Evolutionary conservation across 179 eudicot genomes (phyloP), one percentile per base, ranked within the genome.

Genomic region (Patellifolia procumbens): DNA sequence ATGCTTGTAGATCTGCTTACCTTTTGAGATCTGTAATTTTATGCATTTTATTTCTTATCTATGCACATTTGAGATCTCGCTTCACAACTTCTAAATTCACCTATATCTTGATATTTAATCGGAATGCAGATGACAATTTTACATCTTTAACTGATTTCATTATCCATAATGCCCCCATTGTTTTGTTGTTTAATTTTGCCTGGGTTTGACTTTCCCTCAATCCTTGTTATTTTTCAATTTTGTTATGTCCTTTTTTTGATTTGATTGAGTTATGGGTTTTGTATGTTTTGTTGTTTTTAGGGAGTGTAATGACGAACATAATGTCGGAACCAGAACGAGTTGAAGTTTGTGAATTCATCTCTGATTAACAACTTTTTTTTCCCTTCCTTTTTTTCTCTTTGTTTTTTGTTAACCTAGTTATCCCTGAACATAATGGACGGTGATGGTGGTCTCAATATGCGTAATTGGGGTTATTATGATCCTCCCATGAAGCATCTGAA

Each of bases 391-490:
- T 35, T 49, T 43, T 66, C 10, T n/a, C 53, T 49, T 48, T 43
- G 52, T 49, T 11, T 73, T 1, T 72, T 68, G 39, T 72, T 45
- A 53, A 52, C 2, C 5, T 58, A 74, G 83, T 55, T 73, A 35
- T 26, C 61, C 70, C n/a, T n/a, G n/a, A n/a, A n/a, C n/a, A n/a
- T n/a, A 22, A 86, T 86, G 89, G 89, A 86, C 66, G 94, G 87
- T 42, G 94, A 88, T 58, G 88, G 86, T 67, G 86, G 83, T 49
- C 75, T 92, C 74, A 84, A 86, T 81, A 82, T 89, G 80, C 85
- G 86, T 32, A 88, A 91, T 83, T 91, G 96, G 97, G 88, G 89
- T 15, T 89, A 86, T 83, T 91, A 85, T 74, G 98, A 91, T 9
- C 80, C 90, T 17, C 79, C 78, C 42, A 56, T 82, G 28, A 89